These are phyloP conservation scores for Phaeomoniella chlamydospora DNA, from an alignment of 2,329 filamentous ascomycete species.

Conservation along the genomic window DNA sequence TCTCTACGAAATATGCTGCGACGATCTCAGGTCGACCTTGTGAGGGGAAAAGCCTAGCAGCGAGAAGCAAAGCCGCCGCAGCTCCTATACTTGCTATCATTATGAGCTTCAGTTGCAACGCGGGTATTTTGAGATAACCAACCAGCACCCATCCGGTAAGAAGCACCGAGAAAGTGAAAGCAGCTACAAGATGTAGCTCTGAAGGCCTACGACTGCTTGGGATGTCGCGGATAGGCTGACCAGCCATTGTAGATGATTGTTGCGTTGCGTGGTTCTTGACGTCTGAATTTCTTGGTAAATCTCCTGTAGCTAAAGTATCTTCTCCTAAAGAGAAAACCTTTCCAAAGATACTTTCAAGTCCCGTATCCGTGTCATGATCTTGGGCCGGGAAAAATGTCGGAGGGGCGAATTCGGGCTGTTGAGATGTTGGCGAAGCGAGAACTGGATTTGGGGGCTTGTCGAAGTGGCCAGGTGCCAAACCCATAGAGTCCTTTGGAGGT, in stretches of 20 bases:
- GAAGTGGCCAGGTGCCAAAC: slow-evolving; percentile 17
- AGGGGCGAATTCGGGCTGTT: slow-evolving; percentile 21
- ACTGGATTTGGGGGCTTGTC: slow-evolving; percentile 23
- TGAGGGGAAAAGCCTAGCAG: background rate
- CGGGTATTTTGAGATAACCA: background rate
- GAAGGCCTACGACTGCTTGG: background rate
- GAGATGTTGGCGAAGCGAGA: slow-evolving; percentile 13
- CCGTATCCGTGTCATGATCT: slow-evolving; percentile 26
- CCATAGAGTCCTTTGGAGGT: slow-evolving; percentile 8
- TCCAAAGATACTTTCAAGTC: slow-evolving; percentile 30
- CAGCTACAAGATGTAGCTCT: background rate
- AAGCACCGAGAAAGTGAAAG: background rate
- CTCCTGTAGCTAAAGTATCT: background rate
- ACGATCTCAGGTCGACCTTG: background rate
- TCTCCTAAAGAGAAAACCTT: slow-evolving; percentile 24
- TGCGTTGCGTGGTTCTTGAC: background rate
- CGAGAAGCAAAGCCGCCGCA: background rate
- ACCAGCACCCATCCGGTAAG: background rate
- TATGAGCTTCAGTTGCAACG: background rate
- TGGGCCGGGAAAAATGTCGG: slow-evolving; percentile 29
- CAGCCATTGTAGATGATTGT: background rate
- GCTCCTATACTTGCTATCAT: background rate
- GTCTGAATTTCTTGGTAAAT: background rate
- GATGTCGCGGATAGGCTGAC: background rate
- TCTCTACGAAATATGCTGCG: background rate